Base-by-base conservation (phyloP, 2,329 filamentous ascomycete genomes). In the Teratosphaeria gauchensis region DNA sequence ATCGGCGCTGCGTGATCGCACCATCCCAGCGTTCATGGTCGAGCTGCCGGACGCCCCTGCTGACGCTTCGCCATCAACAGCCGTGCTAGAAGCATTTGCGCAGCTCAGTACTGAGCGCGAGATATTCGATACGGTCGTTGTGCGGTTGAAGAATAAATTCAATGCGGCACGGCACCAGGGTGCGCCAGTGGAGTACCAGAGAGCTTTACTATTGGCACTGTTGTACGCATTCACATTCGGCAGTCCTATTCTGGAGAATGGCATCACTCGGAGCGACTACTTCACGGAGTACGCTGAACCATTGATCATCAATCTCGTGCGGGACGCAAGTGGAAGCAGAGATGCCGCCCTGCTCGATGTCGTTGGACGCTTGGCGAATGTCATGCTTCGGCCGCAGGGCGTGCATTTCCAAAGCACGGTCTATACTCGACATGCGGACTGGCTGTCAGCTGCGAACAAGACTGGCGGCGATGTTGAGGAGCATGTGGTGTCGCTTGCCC, bases 1-100 rank as follows among this genome's bases (percentile, higher is more conserved):
- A 19, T 78, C 80, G 53, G 72, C 85, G 11, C 82, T 88, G 31
- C 81, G 85, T 65, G 80, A 85, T 53, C 84, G 84, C 58, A 83
- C 84, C 0, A 83, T 88, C 65, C 85, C 85, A 30, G 82, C 82
- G 4, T 86, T 88, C 67, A 79, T 87, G 71, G 83, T 84, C 3
- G 80, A 82, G 46, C 72, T 88, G 3, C 85, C 85, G 1, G 84
- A 74, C 55, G 59, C 59, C 2, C 66, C 69, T 1, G 71, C 74
- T n/a, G 76, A 78, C 19, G 73, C 73, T 2, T 71, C 75, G 9
- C 66, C 66, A 6, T 85, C 85, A 65, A 66, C 80, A n/a, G 73
- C 78, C 4, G 81, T 83, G 0, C 72, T 88, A 28, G 84, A 87
- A 65, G 83, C 78, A 0, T 80, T 88, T 59, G 84, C 85, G 2